Base-by-base conservation (phyloP, 768 basidiomycete genomes). In the Xerocomus potaroensis region DNA sequence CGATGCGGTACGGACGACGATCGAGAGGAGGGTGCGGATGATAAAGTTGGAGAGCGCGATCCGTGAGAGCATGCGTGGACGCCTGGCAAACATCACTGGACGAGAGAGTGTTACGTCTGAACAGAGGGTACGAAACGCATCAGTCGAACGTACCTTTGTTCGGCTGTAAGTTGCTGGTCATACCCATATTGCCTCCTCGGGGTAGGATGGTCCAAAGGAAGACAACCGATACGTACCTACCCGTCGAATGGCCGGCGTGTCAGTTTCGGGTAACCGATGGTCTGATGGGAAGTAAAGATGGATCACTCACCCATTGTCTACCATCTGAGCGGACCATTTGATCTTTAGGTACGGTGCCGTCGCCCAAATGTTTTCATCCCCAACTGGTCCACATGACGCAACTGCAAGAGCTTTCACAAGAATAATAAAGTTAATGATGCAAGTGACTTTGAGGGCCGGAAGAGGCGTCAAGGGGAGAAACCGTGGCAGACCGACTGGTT, bases 41-140 rank as follows among this genome's bases (percentile, higher is more conserved):
- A 62, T 29, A 41, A 67, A 68, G 45, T 68, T 67, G 5, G 65
- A 60, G 34, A 62, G 56, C 15, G 66, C 63, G 18, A 67, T 65
- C 18, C 49, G 60, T 18, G 58, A 66, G 18, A 67, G 56, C 30
- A 41, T 57, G 18, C 51, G 56, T 37, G 64, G 40, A 21, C 62
- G 61, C 14, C 51, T 45, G 3, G 52, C 15, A 16, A 64, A 61
- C 8, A 64, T 48, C 33, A 43, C 62, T 63, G 18, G 10, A 26
- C 9, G 2, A 9, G 16, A 12, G 3, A 24, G 23, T 16, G 23
- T 10, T 10, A 15, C 2, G 15, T 6, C 24, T 11, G 5, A 8
- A 1, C 35, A 35, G 21, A 4, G n/a, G n/a, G n/a, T n/a, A n/a
- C n/a, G n/a, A n/a, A n/a, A n/a, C n/a, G n/a, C n/a, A n/a, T n/a